A percentile compares a stretch with the other conserved stretches of the same genome.
Evolutionary conservation across 1,284 basidiomycete species (phyloP).

Genomic region (Apiotrichum laibachii): DNA sequence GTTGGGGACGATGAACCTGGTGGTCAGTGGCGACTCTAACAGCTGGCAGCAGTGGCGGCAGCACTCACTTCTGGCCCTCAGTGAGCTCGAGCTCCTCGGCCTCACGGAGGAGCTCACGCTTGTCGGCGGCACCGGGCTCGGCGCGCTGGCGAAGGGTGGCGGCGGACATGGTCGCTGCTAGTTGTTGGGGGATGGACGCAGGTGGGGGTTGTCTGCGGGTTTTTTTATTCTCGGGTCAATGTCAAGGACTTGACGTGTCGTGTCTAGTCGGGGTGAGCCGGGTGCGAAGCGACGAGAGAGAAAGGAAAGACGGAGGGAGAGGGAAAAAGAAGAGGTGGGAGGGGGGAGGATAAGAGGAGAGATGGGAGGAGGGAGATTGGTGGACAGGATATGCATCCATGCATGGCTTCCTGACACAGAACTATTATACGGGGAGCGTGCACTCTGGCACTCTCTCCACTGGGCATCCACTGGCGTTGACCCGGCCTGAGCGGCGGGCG

Average conservation of each 20-base stretch:
- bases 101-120: slow-evolving; percentile 43
- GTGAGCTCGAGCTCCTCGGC: slow-evolving; percentile 47
- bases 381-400: neutral
- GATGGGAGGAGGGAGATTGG: slow-evolving; percentile 3
- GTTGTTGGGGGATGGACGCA: neutral
- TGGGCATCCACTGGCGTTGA: no score
- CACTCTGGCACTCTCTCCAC: neutral
- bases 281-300: neutral
- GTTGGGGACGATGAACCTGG: slow-evolving; percentile 50
- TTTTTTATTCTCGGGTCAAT: neutral
- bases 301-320: neutral
- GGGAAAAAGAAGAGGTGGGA: neutral
- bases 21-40: neutral
- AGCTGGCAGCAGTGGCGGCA: neutral
- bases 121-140: slow-evolving; percentile 38
- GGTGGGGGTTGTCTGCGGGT: neutral
- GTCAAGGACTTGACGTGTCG: neutral
- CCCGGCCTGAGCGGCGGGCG: neutral
- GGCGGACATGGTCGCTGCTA: slow-evolving; percentile 32
- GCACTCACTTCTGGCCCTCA: slow-evolving; percentile 46
- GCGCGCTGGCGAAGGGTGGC: slow-evolving; percentile 44
- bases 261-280: neutral
- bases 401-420: neutral
- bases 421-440: neutral
- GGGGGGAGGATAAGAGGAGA: slow-evolving; percentile 1